phyloP scores from a whole-genome alignment of 768 basidiomycete genomes.

The Lentinula guzmanii region DNA sequence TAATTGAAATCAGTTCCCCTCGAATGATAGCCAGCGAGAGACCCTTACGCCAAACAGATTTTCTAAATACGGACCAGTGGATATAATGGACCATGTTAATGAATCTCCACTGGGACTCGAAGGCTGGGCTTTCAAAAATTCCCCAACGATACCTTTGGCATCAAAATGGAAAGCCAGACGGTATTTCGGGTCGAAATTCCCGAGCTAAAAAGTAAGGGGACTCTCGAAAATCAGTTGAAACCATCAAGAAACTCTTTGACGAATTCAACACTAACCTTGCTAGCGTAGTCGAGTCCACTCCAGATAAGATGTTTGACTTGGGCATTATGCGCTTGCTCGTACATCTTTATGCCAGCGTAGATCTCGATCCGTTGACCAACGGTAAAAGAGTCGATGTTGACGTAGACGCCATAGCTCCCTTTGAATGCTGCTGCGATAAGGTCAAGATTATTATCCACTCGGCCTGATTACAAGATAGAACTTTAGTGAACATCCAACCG shows the following conservation, averaged over 20 bases:
- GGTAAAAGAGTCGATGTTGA: constrained; percentile 11
- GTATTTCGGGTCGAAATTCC: constrained; percentile 16
- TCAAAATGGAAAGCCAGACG: constrained; percentile 31
- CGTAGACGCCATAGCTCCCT: constrained; percentile 21
- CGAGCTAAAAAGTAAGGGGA: not conserved
- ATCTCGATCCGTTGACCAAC: constrained; percentile 4
- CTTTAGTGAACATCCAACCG: not conserved
- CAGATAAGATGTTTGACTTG: constrained; percentile 4
- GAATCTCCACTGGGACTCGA: constrained; percentile 22
- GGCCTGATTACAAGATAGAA: not conserved
- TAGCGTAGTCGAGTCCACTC: constrained; percentile 5
- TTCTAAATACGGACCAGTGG: constrained; percentile 35
- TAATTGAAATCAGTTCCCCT: not conserved
- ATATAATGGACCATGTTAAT: constrained; percentile 30
- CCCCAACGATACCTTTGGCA: constrained; percentile 34
- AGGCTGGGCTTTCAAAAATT: constrained; percentile 30
- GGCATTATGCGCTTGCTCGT: not conserved
- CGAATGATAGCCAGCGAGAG: not conserved
- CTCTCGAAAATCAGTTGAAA: not conserved
- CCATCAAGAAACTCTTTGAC: not conserved
- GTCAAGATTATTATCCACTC: constrained; percentile 14
- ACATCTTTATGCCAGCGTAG: not conserved
- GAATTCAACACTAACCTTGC: not conserved
- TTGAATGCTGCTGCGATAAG: constrained; percentile 24
- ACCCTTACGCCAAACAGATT: constrained; percentile 29